phyloP scores from a whole-genome alignment of 106 monocot species.

The Cymbidium sinense region DNA sequence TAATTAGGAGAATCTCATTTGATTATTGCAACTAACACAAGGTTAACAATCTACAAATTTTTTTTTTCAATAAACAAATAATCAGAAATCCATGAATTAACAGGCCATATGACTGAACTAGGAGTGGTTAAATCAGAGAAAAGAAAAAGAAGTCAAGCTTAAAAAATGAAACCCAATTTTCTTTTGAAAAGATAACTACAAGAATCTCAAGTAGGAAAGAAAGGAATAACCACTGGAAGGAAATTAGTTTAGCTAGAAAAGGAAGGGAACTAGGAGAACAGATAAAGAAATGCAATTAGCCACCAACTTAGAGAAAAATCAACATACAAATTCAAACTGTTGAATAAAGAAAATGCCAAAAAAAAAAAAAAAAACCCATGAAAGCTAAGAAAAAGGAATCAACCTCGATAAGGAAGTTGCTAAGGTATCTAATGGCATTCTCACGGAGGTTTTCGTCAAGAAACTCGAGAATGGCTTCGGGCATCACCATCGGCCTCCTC shows the following conservation, averaged over 20 bases:
- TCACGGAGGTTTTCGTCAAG: constrained; percentile 40
- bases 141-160: neutral
- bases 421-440: constrained; percentile 43
- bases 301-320: neutral
- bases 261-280: too few species aligned
- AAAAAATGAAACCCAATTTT: neutral
- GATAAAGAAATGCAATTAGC: too few species aligned
- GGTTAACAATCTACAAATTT: too few species aligned
- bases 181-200: neutral
- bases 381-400: constrained; percentile 2
- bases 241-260: neutral
- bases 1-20: neutral
- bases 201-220: neutral
- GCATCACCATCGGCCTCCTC: constrained; percentile 43
- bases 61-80: neutral
- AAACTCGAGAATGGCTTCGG: constrained; percentile 40
- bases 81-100: neutral
- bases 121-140: neutral
- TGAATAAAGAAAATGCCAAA: neutral
- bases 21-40: neutral
- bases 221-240: neutral
- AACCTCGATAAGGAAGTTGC: constrained; percentile 44
- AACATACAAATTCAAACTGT: neutral
- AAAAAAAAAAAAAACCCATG: neutral
- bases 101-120: neutral